phyloP scores from a whole-genome alignment of 495 filamentous ascomycete genomes.

The Trichoderma gamsii region DNA sequence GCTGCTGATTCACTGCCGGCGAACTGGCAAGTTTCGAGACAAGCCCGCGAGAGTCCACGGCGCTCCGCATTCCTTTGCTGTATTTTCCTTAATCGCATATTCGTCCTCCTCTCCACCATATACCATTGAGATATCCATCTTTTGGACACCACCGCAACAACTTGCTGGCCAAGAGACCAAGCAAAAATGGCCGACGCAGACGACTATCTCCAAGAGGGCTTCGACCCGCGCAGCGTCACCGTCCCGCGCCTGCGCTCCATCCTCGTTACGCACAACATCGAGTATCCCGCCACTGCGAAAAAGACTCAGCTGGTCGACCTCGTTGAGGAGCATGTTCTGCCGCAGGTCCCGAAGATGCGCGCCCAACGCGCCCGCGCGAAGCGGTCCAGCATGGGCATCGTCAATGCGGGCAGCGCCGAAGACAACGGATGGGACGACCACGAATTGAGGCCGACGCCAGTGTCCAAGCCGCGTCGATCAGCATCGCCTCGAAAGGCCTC shows the following conservation, averaged over 20 bases:
- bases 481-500: conserved; percentile 44
- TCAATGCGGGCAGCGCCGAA: conserved; percentile 60
- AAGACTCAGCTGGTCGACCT: conserved; percentile 81
- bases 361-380: conserved; percentile 67
- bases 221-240: conserved; percentile 77
- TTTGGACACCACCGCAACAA: neutral
- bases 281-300: conserved; percentile 75
- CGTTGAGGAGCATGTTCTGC: conserved; percentile 71
- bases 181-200: conserved; percentile 55
- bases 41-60: neutral
- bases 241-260: conserved; percentile 82
- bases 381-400: conserved; percentile 78
- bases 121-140: neutral
- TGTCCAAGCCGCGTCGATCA: conserved; percentile 32
- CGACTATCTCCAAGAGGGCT: conserved; percentile 77
- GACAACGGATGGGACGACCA: conserved; percentile 35
- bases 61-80: neutral
- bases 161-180: neutral
- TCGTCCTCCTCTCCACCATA: neutral
- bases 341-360: conserved; percentile 68
- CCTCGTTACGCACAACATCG: conserved; percentile 75
- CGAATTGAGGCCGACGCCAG: conserved; percentile 39
- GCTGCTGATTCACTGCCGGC: neutral
- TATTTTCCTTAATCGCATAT: neutral
- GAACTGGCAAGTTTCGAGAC: conserved; percentile 9